Evolutionary conservation across 108 stramenopile genomes (phyloP).

Genomic region (Schizochytrium sp.): DNA sequence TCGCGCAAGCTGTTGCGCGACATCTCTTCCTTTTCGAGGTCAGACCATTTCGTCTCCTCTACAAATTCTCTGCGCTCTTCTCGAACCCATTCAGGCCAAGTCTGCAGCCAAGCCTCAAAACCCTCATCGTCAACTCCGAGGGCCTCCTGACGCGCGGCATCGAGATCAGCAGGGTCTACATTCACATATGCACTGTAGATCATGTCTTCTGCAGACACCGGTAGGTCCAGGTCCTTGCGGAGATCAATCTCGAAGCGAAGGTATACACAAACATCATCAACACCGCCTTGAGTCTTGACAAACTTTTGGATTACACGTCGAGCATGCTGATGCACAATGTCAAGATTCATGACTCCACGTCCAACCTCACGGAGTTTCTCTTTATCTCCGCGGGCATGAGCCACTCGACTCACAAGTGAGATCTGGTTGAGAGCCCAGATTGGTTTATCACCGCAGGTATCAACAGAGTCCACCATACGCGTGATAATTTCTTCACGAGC

Average conservation of each 20-base stretch:
- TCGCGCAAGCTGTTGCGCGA: constrained; percentile 25
- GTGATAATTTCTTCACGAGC: constrained; percentile 38
- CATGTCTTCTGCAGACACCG: constrained; percentile 44
- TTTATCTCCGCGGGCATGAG: constrained; percentile 24
- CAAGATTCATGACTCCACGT: constrained; percentile 11
- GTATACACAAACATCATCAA: constrained; percentile 54
- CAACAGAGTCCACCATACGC: constrained; percentile 55
- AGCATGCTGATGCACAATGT: constrained; percentile 46
- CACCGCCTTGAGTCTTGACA: neutral
- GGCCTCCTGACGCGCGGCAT: neutral
- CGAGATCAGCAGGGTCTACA: neutral
- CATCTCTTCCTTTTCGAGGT: constrained; percentile 7
- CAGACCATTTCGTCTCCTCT: neutral
- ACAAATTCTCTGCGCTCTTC: constrained; percentile 32
- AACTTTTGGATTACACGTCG: neutral
- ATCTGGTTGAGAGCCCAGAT: constrained; percentile 57
- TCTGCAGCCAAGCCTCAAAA: constrained; percentile 39
- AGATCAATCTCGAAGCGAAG: constrained; percentile 58
- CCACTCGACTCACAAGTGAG: constrained; percentile 3
- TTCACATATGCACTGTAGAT: constrained; percentile 14
- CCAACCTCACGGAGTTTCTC: constrained; percentile 40
- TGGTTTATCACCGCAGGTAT: constrained; percentile 49
- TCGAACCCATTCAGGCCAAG: constrained; percentile 47
- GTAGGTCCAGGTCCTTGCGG: constrained; percentile 38
- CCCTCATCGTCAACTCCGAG: constrained; percentile 9